phyloP scores from a whole-genome alignment of 768 basidiomycete genomes.

The Suillus hirtellus region DNA sequence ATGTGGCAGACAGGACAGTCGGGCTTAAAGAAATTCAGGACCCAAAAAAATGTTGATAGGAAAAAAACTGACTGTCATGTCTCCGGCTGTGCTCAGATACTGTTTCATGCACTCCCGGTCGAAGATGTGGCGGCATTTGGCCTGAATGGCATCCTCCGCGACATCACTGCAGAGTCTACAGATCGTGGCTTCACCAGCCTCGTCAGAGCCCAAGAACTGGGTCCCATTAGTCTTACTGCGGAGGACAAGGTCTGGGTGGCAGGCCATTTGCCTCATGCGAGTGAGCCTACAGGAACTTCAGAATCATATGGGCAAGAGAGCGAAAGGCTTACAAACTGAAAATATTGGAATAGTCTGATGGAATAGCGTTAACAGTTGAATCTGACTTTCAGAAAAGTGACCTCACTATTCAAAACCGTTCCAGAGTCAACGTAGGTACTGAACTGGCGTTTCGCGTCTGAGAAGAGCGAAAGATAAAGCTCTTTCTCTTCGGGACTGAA shows the following conservation, averaged over 20 bases:
- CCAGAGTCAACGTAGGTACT: slow-evolving; percentile 87
- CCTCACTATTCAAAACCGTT: slow-evolving; percentile 88
- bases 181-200: slow-evolving; percentile 73
- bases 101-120: slow-evolving; percentile 95
- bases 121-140: slow-evolving; percentile 92
- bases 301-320: not conserved
- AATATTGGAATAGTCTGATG: slow-evolving; percentile 83
- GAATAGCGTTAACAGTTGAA: slow-evolving; percentile 2
- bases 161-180: slow-evolving; percentile 97
- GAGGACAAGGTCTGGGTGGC: slow-evolving; percentile 92
- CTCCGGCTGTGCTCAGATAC: slow-evolving; percentile 77
- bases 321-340: slow-evolving; percentile 63
- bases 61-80: slow-evolving; percentile 51
- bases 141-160: slow-evolving; percentile 95
- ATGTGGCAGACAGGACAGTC: slow-evolving; percentile 95
- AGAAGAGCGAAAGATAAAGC: slow-evolving; percentile 86
- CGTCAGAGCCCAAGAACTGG: slow-evolving; percentile 54
- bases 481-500: slow-evolving; percentile 99
- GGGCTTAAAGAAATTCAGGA: slow-evolving; percentile 49
- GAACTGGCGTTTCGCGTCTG: slow-evolving; percentile 91
- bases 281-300: slow-evolving; percentile 62
- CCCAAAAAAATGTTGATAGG: not conserved
- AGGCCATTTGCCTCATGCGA: slow-evolving; percentile 94
- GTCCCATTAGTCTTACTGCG: slow-evolving; percentile 78
- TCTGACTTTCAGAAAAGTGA: not conserved